phyloP scores from a whole-genome alignment of 2,329 filamentous ascomycete genomes.

The Aspergillus novofumigatus region DNA sequence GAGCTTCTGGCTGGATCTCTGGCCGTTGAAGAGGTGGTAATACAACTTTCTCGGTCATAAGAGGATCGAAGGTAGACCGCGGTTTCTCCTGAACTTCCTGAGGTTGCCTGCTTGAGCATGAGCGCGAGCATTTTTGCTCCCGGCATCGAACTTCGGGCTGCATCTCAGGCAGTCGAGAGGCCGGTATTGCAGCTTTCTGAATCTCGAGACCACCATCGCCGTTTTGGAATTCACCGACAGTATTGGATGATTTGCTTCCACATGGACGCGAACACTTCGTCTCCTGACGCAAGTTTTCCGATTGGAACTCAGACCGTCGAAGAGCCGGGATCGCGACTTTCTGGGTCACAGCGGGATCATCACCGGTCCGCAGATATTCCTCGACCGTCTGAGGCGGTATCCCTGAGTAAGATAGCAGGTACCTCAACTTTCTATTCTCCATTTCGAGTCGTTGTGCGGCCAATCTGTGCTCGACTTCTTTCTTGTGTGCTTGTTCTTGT shows the following conservation, averaged over 20 bases:
- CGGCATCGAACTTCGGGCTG: background rate
- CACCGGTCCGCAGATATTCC: constrained; percentile 22
- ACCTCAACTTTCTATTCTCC: constrained; percentile 30
- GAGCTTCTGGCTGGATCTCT: background rate
- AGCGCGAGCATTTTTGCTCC: background rate
- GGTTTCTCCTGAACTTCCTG: constrained; percentile 26
- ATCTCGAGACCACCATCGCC: background rate
- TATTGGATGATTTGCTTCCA: background rate
- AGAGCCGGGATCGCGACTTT: constrained; percentile 37
- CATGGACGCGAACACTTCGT: background rate
- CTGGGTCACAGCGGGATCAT: constrained; percentile 14
- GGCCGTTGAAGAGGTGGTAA: constrained; percentile 27
- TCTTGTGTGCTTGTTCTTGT: constrained; percentile 26
- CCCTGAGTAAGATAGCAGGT: constrained; percentile 23
- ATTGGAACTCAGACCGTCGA: constrained; percentile 5
- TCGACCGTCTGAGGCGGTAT: constrained; percentile 21
- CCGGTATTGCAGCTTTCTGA: background rate
- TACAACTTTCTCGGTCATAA: constrained; percentile 28
- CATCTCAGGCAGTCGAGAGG: background rate
- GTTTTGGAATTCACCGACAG: background rate
- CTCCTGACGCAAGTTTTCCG: background rate
- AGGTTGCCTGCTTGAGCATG: constrained; percentile 19
- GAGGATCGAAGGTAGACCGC: constrained; percentile 13
- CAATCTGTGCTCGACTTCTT: constrained; percentile 33
- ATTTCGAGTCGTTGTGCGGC: constrained; percentile 29